Percentiles rank a stretch among this genome's conserved stretches.
Evolutionary conservation across 2,329 filamentous ascomycete species (phyloP).

Genomic region (Fusarium secorum): DNA sequence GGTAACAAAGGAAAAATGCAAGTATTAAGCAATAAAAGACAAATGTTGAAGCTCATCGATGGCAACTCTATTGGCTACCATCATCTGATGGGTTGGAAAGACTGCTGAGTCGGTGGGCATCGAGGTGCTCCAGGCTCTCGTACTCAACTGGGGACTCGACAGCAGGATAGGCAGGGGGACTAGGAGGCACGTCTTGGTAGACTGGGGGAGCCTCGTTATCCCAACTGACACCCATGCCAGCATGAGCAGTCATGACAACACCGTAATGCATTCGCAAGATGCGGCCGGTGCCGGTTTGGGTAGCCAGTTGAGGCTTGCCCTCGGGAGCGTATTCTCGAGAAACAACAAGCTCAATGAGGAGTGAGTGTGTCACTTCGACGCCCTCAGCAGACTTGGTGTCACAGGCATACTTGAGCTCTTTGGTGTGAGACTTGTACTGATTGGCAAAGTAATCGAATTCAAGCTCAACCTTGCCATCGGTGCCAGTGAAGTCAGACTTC

Average conservation of each 20-base stretch:
- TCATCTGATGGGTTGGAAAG: conserved; percentile 33
- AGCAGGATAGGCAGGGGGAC: conserved; percentile 74
- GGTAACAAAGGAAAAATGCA: conserved; percentile 28
- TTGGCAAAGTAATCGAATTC: conserved; percentile 72
- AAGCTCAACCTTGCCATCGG: conserved; percentile 73
- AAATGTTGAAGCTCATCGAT: neutral
- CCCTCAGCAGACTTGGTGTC: conserved; percentile 79
- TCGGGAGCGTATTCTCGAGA: conserved; percentile 86
- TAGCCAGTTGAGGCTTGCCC: conserved; percentile 71
- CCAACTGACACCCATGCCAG: conserved; percentile 92
- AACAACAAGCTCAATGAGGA: conserved; percentile 93
- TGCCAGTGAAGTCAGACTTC: conserved; percentile 73
- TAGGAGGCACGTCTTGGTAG: conserved; percentile 91
- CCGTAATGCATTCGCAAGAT: conserved; percentile 93
- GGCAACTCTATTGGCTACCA: conserved; percentile 19
- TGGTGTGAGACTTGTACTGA: conserved; percentile 54
- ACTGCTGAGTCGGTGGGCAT: conserved; percentile 42
- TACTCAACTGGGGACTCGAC: conserved; percentile 50
- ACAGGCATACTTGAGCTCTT: conserved; percentile 71
- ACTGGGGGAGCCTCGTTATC: conserved; percentile 94
- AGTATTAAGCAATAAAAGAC: conserved; percentile 17
- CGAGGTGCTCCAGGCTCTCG: conserved; percentile 49
- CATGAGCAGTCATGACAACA: conserved; percentile 80
- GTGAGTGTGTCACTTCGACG: conserved; percentile 80
- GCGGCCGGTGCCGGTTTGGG: conserved; percentile 87